phyloP scores from a whole-genome alignment of 1,284 basidiomycete species.

The Leccinum pachyderme region DNA sequence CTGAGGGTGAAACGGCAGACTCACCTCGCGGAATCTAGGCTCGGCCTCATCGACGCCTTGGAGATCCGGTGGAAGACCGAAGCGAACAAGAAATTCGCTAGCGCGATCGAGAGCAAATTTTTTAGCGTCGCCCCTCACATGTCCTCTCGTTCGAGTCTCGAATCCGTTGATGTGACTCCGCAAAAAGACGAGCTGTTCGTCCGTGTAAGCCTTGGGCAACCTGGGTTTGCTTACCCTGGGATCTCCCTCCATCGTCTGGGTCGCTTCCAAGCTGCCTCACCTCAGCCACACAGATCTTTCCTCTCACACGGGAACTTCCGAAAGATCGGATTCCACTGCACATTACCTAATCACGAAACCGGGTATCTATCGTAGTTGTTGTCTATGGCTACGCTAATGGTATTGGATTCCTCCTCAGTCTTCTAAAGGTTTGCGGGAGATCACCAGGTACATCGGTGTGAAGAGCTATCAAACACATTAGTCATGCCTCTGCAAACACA shows the following conservation, averaged over 20 bases:
- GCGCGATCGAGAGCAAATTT: slow-evolving; percentile 61
- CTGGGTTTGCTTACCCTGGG: slow-evolving; percentile 47
- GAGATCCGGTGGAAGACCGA: slow-evolving; percentile 54
- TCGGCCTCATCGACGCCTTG: slow-evolving; percentile 52
- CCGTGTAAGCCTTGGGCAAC: slow-evolving; percentile 56
- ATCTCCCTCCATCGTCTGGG: slow-evolving; percentile 29
- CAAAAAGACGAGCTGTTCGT: slow-evolving; percentile 48
- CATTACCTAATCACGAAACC: background rate
- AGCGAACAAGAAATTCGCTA: slow-evolving; percentile 51
- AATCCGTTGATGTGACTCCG: slow-evolving; percentile 49
- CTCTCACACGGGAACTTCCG: slow-evolving; percentile 22
- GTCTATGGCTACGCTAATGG: background rate
- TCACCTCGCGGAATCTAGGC: slow-evolving; percentile 54
- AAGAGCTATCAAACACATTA: slow-evolving; percentile 53
- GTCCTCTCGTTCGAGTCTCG: slow-evolving; percentile 47
- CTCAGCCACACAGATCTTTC: slow-evolving; percentile 21
- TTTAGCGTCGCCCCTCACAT: slow-evolving; percentile 58
- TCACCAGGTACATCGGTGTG: slow-evolving; percentile 77
- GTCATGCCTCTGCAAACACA: background rate
- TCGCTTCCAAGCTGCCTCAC: background rate
- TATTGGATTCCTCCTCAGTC: slow-evolving; percentile 1
- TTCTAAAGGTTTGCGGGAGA: slow-evolving; percentile 60
- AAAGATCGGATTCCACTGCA: slow-evolving; percentile 29
- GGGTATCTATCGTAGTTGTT: background rate
- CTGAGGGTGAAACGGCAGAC: background rate